Evolutionary conservation across 2,329 filamentous ascomycete species (phyloP).

Genomic region (Cyanodermella asteris): DNA sequence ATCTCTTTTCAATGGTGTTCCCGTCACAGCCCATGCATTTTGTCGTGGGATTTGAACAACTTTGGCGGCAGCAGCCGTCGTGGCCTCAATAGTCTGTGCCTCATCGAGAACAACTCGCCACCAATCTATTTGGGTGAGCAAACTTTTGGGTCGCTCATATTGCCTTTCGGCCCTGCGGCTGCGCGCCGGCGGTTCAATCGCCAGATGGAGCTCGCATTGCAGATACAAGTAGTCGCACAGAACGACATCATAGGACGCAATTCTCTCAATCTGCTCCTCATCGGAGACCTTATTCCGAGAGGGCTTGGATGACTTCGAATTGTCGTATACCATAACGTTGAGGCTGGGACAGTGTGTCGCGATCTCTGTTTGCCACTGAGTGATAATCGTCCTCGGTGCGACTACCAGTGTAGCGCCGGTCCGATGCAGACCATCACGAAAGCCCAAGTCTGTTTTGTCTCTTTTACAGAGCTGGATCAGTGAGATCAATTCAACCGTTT

Average conservation of each 20-base stretch:
- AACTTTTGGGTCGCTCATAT: conserved; percentile 46
- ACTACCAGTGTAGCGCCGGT: conserved; percentile 40
- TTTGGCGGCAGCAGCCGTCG: conserved; percentile 60
- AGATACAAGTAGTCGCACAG: conserved; percentile 47
- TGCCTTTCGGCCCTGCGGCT: conserved; percentile 41
- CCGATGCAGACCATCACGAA: conserved; percentile 7
- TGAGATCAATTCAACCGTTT: conserved; percentile 26
- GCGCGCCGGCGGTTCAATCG: conserved; percentile 47
- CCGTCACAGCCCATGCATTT: conserved; percentile 82
- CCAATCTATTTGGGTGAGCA: conserved; percentile 44
- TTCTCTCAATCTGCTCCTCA: conserved; percentile 20
- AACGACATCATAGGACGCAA: conserved; percentile 31
- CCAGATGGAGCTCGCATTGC: conserved; percentile 60
- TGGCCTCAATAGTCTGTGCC: conserved; percentile 84
- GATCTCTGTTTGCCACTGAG: conserved; percentile 43
- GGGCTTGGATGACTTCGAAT: conserved; percentile 22
- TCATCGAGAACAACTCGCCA: conserved; percentile 36
- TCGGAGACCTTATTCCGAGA: conserved; percentile 16
- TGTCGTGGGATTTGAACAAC: conserved; percentile 65
- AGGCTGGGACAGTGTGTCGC: conserved; percentile 32
- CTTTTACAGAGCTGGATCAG: conserved; percentile 20
- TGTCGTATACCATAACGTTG: conserved; percentile 33
- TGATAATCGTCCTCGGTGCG: conserved; percentile 36
- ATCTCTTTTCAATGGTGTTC: conserved; percentile 68
- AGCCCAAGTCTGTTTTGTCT: conserved; percentile 4